phyloP scores from a whole-genome alignment of 768 basidiomycete species.

The Boletus reticuloceps region DNA sequence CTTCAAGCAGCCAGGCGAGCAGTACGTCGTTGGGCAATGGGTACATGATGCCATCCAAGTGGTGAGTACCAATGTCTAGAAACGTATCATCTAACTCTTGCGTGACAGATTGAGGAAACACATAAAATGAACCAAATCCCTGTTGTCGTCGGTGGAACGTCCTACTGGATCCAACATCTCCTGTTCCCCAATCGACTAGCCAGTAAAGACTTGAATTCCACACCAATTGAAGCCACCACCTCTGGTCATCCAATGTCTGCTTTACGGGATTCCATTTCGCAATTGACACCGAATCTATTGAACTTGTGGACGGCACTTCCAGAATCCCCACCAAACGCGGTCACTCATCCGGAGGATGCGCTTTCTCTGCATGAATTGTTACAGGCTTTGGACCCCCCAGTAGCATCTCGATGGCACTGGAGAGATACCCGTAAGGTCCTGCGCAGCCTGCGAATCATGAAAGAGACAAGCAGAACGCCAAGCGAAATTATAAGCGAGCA shows the following conservation, averaged over 20 bases:
- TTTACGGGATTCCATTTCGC: slow-evolving; percentile 41
- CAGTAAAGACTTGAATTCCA: slow-evolving; percentile 19
- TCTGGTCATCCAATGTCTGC: slow-evolving; percentile 28
- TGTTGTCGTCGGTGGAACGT: slow-evolving; percentile 92
- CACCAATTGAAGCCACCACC: slow-evolving; percentile 1
- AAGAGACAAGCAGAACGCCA: slow-evolving; percentile 59
- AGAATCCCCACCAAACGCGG: slow-evolving; percentile 54
- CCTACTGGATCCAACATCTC: slow-evolving; percentile 97
- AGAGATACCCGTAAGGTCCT: slow-evolving; percentile 88
- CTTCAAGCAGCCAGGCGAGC: slow-evolving; percentile 82
- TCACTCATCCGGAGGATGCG: slow-evolving; percentile 51
- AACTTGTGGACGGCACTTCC: slow-evolving; percentile 59
- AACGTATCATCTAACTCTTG: background rate
- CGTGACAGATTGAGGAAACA: slow-evolving; percentile 68
- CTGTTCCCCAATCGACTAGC: slow-evolving; percentile 79
- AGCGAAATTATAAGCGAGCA: slow-evolving; percentile 72
- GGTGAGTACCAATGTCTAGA: slow-evolving; percentile 46
- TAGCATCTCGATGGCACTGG: slow-evolving; percentile 94
- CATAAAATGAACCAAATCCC: slow-evolving; percentile 65
- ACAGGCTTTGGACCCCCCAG: slow-evolving; percentile 60
- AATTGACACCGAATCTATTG: slow-evolving; percentile 46
- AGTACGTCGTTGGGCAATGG: slow-evolving; percentile 88
- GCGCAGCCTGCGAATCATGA: slow-evolving; percentile 73
- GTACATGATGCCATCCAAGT: slow-evolving; percentile 72
- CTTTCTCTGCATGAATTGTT: slow-evolving; percentile 69